Evolutionary conservation across 2,329 filamentous ascomycete species (phyloP), one percentile per base, ranked within the genome.

Genomic region (Ascochyta rabiei): DNA sequence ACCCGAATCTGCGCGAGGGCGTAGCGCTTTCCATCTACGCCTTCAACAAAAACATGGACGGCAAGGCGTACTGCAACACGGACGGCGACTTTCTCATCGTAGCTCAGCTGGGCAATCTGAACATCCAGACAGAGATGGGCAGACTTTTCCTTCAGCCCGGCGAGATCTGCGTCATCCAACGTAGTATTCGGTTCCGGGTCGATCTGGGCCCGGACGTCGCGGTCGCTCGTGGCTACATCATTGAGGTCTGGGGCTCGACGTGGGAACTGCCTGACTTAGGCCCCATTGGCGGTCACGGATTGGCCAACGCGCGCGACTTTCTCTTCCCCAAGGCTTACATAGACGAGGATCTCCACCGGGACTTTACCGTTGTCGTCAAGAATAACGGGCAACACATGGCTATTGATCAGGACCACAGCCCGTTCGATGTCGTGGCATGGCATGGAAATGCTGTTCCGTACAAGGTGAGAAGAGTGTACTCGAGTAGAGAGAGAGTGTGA

Each of bases 1-100:
- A 83, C 37, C 77, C 81, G 5, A 82, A 78, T n/a, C 71, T 80
- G 24, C 72, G 75, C 49, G 79, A 82, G 50, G 81, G 81, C 6
- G 67, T 82, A 19, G 80, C 80, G 4, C 69, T 80, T 1, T 80
- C 82, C 60, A 73, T 82, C 30, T 83, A 82, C 62, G 73, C 75
- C 56, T 75, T 79, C 60, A 82, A 81, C 58, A 64, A 68, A 1
- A 76, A 69, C 43, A 83, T 83, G 81, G 66, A 70, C 4, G 69
- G 72, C 5, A 70, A 76, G 31, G 78, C 80, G 0, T 81, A 81
- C 57, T 77, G 75, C 61, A 82, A 80, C 62, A 70, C 73, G 3
- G 74, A 76, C 41, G 74, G 74, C 26, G 74, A 76, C 58, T 75
- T 75, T 46, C 67, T 75, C 19, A 71, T 76, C 47, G 70, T 67